Base-by-base conservation (phyloP, 495 filamentous ascomycete genomes). In the Hyaloscypha bicolor region DNA sequence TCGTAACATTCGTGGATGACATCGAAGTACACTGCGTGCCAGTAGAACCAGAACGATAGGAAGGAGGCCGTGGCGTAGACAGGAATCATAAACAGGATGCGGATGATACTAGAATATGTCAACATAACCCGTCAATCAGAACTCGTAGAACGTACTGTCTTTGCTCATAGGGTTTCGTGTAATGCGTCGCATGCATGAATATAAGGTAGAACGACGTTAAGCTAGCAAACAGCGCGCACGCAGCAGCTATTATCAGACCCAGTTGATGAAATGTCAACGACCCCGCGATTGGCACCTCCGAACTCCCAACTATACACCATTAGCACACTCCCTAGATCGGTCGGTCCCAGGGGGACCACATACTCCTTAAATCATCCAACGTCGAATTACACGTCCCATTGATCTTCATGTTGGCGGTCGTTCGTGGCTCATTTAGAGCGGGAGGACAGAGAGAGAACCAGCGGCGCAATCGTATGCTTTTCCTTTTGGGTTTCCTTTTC, bases 41-140 rank as follows among this genome's bases (percentile, higher is more conserved):
- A 86, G 77, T 96, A 95, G 78, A 87, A 93, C 66, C 83, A 83
- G 68, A 93, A 89, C 63, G 85, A 87, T 62, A 96, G 85, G 80
- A 91, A 93, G 52, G 91, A 87, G 60, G 93, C 90, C 57, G 88
- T 79, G 33, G 91, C 85, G 74, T 96, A 97, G 61, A 96, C 82
- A 31, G 93, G 93, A 35, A 96, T 85, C 93, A 97, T 96, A 72
- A 93, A 89, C 5, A 97, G 84, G 66, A 97, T 95, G 53, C 93
- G 92, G 65, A 97, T 93, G 67, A 96, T 94, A 37, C 72, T 87
- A 68, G 22, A 52, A 33, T n/a, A 37, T 45, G 56, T 67, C 48
- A 69, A 63, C n/a, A 48, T 16, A 19, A 48, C 9, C 42, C 42
- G 9, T 48, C 16, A 48, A 48, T 4, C 42, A 16, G 42, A 48